Conservation (phyloP, 345 rosid genomes). For the Draba incana region DNA sequence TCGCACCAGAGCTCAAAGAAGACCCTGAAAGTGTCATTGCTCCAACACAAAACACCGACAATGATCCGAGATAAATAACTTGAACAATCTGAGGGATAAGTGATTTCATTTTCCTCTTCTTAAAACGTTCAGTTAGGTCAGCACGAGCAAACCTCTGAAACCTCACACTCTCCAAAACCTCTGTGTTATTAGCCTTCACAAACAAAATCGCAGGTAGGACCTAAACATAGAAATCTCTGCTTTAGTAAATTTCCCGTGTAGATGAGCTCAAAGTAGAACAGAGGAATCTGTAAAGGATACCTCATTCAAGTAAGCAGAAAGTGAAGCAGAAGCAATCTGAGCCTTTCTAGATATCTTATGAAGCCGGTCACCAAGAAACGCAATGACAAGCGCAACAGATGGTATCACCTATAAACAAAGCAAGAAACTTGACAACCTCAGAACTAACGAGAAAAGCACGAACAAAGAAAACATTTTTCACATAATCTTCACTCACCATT, state of each 20-base stretch:
- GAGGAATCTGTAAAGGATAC: constrained; percentile 42
- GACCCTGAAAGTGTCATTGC: constrained; percentile 72
- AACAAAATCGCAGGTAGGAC: constrained; percentile 86
- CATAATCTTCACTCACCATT: constrained; percentile 51
- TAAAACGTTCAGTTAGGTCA: constrained; percentile 61
- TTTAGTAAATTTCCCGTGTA: constrained; percentile 1
- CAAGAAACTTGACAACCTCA: background rate
- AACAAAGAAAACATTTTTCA: background rate
- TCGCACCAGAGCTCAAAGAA: constrained; percentile 59
- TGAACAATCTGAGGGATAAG: constrained; percentile 84
- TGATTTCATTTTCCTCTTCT: constrained; percentile 92
- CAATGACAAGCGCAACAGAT: constrained; percentile 66
- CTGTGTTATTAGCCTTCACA: constrained; percentile 93
- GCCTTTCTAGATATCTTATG: constrained; percentile 77
- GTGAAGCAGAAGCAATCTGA: constrained; percentile 64
- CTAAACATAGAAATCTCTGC: constrained; percentile 39
- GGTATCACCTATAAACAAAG: constrained; percentile 63
- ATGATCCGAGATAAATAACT: constrained; percentile 70
- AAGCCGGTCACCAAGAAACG: constrained; percentile 76
- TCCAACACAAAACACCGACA: constrained; percentile 66
- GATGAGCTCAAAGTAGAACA: background rate
- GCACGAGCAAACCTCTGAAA: constrained; percentile 70
- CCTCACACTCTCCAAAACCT: constrained; percentile 69
- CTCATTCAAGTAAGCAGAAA: constrained; percentile 88
- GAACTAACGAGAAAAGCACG: background rate